Evolutionary conservation across 441 rosid genomes (phyloP), one percentile per base, ranked within the genome.

Genomic region (Pelargonium myrrhifolium): DNA sequence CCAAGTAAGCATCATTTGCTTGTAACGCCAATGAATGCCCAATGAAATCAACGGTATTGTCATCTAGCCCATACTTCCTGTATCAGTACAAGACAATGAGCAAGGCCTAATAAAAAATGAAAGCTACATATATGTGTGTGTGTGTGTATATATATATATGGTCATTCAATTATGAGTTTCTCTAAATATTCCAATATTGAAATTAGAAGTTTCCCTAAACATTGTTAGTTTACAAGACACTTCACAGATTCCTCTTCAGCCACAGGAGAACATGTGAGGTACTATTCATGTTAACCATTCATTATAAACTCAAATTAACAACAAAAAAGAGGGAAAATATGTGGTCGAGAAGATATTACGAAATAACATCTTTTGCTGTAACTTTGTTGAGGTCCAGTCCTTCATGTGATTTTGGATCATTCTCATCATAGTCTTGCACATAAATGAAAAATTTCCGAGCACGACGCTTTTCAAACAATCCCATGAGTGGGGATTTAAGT

Each of bases 21-120:
- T 85, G 83, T 43, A 87, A 87, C n/a, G 90, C 93, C 79, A 87
- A 76, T 69, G 93, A 90, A 79, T 87, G 93, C 67, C 90, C 90
- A 2, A 87, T 87, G 60, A 87, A 87, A 77, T 87, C 90, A 51
- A 85, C 71, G 12, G 93, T 87, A 74, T 87, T 84, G 66, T 87
- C 93, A 78, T 87, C 93, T 43, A 87, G 87, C 49, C 93, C 90
- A 17, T 85, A 87, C 76, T 84, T 87, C 45, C 93, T 87, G 17
- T 64, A 72, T 65, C 15, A 26, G 64, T n/a, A n/a, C n/a, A n/a
- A n/a, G n/a, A n/a, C n/a, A n/a, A n/a, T n/a, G n/a, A n/a, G n/a
- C n/a, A n/a, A n/a, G n/a, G n/a, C n/a, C n/a, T n/a, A n/a, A n/a
- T n/a, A n/a, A n/a, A n/a, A n/a, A n/a, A n/a, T n/a, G n/a, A n/a